Evolutionary conservation across 1,284 basidiomycete species (phyloP).

Genomic region (Papiliotrema nemorosa): DNA sequence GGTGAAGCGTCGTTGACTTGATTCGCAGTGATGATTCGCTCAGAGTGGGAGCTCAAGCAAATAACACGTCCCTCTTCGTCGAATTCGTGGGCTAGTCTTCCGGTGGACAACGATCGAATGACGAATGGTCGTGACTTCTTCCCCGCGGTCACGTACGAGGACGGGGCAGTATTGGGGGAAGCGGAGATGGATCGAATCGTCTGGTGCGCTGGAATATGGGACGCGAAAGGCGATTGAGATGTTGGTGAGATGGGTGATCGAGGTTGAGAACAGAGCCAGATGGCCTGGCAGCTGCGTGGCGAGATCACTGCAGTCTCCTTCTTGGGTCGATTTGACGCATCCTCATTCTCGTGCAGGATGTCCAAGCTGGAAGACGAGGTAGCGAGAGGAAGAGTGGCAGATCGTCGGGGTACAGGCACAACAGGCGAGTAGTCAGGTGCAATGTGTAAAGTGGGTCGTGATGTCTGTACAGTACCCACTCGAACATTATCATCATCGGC

Average conservation of each 20-base stretch:
- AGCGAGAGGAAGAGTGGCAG: not conserved
- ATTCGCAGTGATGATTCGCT: slow-evolving; percentile 1
- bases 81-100: slow-evolving; percentile 13
- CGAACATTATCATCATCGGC: not conserved
- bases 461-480: not conserved
- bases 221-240: not conserved
- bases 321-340: not conserved
- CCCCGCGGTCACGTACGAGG: not conserved
- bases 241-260: not conserved
- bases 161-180: not conserved
- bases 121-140: slow-evolving; percentile 8
- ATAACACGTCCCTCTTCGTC: slow-evolving; percentile 19
- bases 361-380: not conserved
- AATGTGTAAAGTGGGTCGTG: not conserved
- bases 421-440: not conserved
- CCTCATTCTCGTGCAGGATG: not conserved
- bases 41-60: slow-evolving; percentile 19
- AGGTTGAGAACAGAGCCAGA: not conserved
- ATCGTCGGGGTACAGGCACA: not conserved
- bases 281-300: not conserved
- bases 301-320: not conserved
- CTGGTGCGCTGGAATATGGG: not conserved
- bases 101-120: slow-evolving; percentile 19
- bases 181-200: not conserved
- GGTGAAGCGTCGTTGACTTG: not conserved